Percentiles rank a stretch among this genome's conserved stretches.
Evolutionary conservation across 2,329 filamentous ascomycete genomes (phyloP).

Genomic region (Cercospora sp.): DNA sequence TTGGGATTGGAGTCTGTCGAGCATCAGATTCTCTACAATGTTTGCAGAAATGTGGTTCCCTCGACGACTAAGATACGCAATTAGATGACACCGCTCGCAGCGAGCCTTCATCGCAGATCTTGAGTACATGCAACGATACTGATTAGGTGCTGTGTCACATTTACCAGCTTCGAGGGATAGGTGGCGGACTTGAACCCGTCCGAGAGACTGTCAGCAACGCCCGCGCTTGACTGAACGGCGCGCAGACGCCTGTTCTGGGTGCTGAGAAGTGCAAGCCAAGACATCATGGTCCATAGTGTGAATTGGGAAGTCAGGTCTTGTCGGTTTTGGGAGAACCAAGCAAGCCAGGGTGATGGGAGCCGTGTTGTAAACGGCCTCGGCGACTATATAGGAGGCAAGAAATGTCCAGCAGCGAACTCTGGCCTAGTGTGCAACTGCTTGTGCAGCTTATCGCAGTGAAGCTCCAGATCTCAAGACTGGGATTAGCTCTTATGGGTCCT

Average conservation of each 20-base stretch:
- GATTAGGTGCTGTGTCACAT: background rate
- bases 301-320: too few species aligned
- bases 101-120: background rate
- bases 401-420: background rate
- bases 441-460: background rate
- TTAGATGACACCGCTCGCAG: background rate
- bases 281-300: background rate
- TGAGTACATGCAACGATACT: background rate
- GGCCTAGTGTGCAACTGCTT: background rate
- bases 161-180: background rate
- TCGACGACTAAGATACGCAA: background rate
- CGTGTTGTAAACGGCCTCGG: background rate
- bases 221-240: background rate
- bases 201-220: background rate
- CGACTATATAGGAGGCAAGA: background rate
- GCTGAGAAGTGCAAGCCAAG: background rate
- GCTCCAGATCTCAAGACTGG: background rate
- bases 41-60: background rate
- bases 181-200: background rate
- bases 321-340: background rate
- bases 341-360: background rate
- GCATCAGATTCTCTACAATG: background rate
- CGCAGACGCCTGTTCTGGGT: background rate
- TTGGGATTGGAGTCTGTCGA: background rate
- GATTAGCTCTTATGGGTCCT: background rate